Percentiles rank a stretch among this genome's conserved stretches.
Evolutionary conservation across 305 asterid genomes (phyloP).

Genomic region (Stenogyne calaminthoides): DNA sequence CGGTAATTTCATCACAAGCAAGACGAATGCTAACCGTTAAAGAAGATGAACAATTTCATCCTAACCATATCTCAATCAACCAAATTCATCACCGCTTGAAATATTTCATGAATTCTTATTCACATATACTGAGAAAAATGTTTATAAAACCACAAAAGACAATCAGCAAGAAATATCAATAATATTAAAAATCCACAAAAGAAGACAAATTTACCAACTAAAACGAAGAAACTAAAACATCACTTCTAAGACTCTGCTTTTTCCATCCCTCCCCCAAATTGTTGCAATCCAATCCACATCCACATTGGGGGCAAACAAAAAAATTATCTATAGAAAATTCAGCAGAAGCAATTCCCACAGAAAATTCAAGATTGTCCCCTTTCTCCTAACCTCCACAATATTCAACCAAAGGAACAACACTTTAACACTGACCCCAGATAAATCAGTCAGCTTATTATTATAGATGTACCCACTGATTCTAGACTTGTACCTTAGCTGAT

Average conservation of each 20-base stretch:
- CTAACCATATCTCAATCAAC: background rate
- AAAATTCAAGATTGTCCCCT: constrained; percentile 50
- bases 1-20: background rate
- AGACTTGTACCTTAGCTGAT: constrained; percentile 48
- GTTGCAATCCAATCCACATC: constrained; percentile 62
- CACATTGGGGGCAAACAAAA: constrained; percentile 53
- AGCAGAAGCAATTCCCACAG: constrained; percentile 59
- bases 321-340: constrained; percentile 45
- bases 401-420: constrained; percentile 51
- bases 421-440: constrained; percentile 51
- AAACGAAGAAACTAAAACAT: constrained; percentile 32
- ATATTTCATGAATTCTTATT: background rate
- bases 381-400: constrained; percentile 55
- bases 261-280: constrained; percentile 19
- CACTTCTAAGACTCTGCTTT: constrained; percentile 14
- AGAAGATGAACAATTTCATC: background rate
- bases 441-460: constrained; percentile 34
- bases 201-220: constrained; percentile 19
- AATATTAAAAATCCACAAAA: background rate
- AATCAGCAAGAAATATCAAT: background rate
- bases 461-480: constrained; percentile 50
- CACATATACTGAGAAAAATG: background rate
- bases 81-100: background rate
- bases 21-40: background rate
- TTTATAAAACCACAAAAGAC: background rate